Evolutionary conservation across 441 rosid species (phyloP).

Genomic region (Gossypium armourianum): DNA sequence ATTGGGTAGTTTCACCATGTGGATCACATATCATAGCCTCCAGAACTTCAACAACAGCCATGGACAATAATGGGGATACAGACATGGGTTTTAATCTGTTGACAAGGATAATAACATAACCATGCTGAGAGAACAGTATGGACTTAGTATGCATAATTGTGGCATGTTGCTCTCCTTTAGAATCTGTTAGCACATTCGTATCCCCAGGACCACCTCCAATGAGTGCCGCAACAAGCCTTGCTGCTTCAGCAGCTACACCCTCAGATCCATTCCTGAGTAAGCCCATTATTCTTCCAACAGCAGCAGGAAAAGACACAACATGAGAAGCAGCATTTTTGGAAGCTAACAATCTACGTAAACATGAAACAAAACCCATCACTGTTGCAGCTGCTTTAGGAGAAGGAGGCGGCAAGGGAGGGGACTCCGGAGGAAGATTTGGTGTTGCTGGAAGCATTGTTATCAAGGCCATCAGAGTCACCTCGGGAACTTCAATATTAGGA

Average conservation of each 20-base stretch:
- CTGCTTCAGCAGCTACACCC: slow-evolving; percentile 89
- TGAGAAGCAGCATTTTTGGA: slow-evolving; percentile 93
- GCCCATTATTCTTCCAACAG: slow-evolving; percentile 98
- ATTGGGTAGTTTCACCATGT: slow-evolving; percentile 94
- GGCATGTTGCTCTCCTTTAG: slow-evolving; percentile 88
- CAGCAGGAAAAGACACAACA: slow-evolving; percentile 97
- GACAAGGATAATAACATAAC: slow-evolving; percentile 64
- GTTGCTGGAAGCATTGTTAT: slow-evolving; percentile 95
- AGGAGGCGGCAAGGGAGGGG: slow-evolving; percentile 91
- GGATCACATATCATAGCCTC: slow-evolving; percentile 99
- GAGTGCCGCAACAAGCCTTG: slow-evolving; percentile 73
- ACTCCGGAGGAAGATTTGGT: slow-evolving; percentile 83
- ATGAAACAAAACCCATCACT: slow-evolving; percentile 88
- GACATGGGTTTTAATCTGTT: slow-evolving; percentile 92
- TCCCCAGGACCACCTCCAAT: slow-evolving; percentile 82
- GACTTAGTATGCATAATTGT: slow-evolving; percentile 96
- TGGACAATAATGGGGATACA: slow-evolving; percentile 84
- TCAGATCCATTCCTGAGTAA: slow-evolving; percentile 95
- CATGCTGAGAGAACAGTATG: slow-evolving; percentile 71
- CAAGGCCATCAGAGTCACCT: slow-evolving; percentile 96
- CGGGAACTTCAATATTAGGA: slow-evolving; percentile 71
- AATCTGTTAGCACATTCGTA: slow-evolving; percentile 44
- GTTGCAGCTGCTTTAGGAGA: slow-evolving; percentile 99
- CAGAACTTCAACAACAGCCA: slow-evolving; percentile 95
- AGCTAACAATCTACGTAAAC: slow-evolving; percentile 84